Conservation (phyloP, 257 asterid species). For the Craterostigma plantagineum region DNA sequence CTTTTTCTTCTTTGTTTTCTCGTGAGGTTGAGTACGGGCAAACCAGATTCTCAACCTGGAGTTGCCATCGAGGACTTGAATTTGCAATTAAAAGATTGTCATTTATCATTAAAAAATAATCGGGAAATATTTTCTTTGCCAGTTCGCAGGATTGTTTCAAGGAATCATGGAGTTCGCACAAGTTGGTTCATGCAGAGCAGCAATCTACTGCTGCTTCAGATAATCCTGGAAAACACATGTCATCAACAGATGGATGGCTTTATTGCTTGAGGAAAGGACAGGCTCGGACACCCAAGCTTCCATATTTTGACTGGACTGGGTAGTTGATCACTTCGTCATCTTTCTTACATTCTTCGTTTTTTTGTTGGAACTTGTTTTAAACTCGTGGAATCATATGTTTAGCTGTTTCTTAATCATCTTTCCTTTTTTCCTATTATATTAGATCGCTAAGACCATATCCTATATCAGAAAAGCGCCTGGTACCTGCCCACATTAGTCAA, state of each 20-base stretch:
- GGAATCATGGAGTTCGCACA: conserved; percentile 91
- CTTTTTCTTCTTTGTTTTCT: neutral
- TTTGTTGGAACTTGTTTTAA: neutral
- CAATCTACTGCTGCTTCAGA: conserved; percentile 25
- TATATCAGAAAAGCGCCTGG: conserved; percentile 44
- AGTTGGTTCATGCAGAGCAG: conserved; percentile 59
- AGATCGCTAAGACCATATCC: conserved; percentile 74
- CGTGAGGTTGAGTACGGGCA: neutral
- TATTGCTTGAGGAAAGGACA: conserved; percentile 91
- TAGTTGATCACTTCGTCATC: conserved; percentile 11
- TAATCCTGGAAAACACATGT: conserved; percentile 22
- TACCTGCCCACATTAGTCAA: conserved; percentile 63
- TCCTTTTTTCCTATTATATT: conserved; percentile 10
- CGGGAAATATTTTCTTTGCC: conserved; percentile 3
- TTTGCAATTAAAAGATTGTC: neutral
- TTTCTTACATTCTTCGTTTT: neutral
- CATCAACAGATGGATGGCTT: conserved; percentile 81
- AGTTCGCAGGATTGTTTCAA: conserved; percentile 96
- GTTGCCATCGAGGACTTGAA: too few species aligned
- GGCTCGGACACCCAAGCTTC: conserved; percentile 47
- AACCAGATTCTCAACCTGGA: neutral
- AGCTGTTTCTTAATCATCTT: neutral
- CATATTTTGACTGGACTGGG: conserved; percentile 96
- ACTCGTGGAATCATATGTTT: neutral
- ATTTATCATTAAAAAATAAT: conserved; percentile 1